Percentiles rank a stretch among this genome's conserved stretches.
Conservation (phyloP, 805 yeast genomes). For the Lachancea dasiensis region DNA sequence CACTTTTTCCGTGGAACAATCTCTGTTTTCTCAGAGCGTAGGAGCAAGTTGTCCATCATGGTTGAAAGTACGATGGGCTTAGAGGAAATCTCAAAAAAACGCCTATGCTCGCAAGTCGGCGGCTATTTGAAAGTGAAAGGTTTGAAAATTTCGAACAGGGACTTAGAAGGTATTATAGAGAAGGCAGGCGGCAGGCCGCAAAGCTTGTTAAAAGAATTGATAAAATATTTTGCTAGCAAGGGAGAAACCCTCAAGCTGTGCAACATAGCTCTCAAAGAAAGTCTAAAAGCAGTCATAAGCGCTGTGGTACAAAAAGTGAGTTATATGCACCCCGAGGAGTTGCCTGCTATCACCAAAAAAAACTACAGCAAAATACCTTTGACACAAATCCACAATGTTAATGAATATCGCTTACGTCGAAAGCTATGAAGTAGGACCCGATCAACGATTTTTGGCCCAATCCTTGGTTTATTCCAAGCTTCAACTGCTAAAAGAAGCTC, state of each 20-base stretch:
- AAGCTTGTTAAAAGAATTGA: conserved; percentile 36
- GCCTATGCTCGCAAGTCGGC: conserved; percentile 38
- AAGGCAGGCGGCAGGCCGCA: conserved; percentile 36
- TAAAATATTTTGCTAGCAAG: conserved; percentile 37
- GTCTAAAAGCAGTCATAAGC: conserved; percentile 24
- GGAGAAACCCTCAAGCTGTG: conserved; percentile 38
- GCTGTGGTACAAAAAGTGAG: background rate
- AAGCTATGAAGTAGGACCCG: too few species aligned
- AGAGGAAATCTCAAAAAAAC: conserved; percentile 34
- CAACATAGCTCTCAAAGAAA: conserved; percentile 32
- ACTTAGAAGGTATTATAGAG: conserved; percentile 36
- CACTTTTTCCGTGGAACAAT: conserved; percentile 33
- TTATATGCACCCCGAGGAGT: background rate
- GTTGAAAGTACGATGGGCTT: conserved; percentile 34
- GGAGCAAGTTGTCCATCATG: conserved; percentile 41
- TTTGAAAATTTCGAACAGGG: conserved; percentile 38
- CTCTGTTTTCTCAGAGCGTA: conserved; percentile 32
- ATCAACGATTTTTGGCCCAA: too few species aligned
- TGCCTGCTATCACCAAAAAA: background rate
- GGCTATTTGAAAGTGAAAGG: conserved; percentile 44
- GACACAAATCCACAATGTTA: background rate
- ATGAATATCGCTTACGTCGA: background rate
- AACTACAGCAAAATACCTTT: background rate
- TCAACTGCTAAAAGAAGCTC: too few species aligned
- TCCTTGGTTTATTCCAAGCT: too few species aligned